Percentiles rank a stretch among this genome's conserved stretches.
Conservation (phyloP, 2,329 filamentous ascomycete genomes). For the Ceratocystis huliohia region DNA sequence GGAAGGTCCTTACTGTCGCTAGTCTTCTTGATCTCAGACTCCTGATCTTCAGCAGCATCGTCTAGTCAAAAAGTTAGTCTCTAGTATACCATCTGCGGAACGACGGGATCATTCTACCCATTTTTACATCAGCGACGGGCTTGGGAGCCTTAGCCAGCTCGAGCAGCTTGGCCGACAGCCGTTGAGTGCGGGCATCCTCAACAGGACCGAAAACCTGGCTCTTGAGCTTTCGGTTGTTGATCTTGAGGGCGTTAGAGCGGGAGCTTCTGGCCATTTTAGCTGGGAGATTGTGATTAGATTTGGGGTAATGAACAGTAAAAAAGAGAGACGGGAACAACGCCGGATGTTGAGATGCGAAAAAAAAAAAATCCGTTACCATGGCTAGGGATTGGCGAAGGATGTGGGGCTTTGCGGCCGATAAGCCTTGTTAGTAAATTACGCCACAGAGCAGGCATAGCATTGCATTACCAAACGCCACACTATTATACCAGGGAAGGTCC, state of each 20-base stretch:
- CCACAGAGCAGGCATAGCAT: neutral
- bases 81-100: neutral
- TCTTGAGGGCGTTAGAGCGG: constrained; percentile 65
- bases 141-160: constrained; percentile 68
- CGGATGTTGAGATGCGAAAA: constrained; percentile 19
- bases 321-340: neutral
- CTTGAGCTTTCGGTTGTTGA: constrained; percentile 71
- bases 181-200: constrained; percentile 64
- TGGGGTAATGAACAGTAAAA: neutral
- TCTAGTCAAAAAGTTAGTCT: constrained; percentile 11
- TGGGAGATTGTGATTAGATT: constrained; percentile 18
- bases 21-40: constrained; percentile 14
- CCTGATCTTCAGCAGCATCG: constrained; percentile 9
- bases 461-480: neutral
- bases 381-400: constrained; percentile 18
- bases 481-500: too few relatives aligned
- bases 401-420: constrained; percentile 18
- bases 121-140: constrained; percentile 41
- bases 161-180: constrained; percentile 73
- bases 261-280: constrained; percentile 72
- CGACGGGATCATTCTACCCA: constrained; percentile 27
- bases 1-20: constrained; percentile 8
- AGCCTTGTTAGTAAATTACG: constrained; percentile 9
- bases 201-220: constrained; percentile 71
- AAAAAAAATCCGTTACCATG: constrained; percentile 24